phyloP scores from a whole-genome alignment of 2,329 filamentous ascomycete genomes.

The Penicillium sp. region DNA sequence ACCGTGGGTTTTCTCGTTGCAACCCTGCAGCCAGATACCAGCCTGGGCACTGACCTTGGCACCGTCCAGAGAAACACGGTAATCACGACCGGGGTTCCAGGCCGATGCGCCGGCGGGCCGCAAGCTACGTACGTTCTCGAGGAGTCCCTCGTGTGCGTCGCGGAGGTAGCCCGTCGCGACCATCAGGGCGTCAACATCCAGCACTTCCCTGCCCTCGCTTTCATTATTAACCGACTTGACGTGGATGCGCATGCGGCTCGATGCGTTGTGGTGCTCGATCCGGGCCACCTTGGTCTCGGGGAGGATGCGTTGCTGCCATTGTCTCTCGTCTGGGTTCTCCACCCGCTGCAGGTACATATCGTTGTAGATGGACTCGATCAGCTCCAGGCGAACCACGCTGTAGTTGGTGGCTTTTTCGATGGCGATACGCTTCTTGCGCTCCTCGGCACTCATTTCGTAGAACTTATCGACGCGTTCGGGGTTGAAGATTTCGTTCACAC shows the following conservation, averaged over 20 bases:
- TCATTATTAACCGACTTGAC: conserved; percentile 51
- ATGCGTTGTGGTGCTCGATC: conserved; percentile 53
- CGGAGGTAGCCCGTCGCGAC: conserved; percentile 84
- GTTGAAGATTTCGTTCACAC: conserved; percentile 95
- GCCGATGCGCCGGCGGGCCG: conserved; percentile 58
- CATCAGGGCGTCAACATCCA: conserved; percentile 78
- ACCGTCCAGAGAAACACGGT: conserved; percentile 69
- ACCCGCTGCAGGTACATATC: conserved; percentile 83
- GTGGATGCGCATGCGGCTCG: conserved; percentile 57
- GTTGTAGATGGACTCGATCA: conserved; percentile 87
- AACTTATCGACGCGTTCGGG: conserved; percentile 76
- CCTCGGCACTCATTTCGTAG: conserved; percentile 63
- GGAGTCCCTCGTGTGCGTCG: conserved; percentile 73
- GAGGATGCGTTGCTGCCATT: conserved; percentile 81
- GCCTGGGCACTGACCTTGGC: conserved; percentile 68
- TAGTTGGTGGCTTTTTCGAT: conserved; percentile 88
- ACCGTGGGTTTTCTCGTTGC: conserved; percentile 88
- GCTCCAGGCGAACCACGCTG: conserved; percentile 83
- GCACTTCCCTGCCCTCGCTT: conserved; percentile 52
- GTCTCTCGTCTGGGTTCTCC: conserved; percentile 63
- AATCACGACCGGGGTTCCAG: conserved; percentile 73
- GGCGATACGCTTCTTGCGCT: conserved; percentile 61
- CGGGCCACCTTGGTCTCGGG: conserved; percentile 64
- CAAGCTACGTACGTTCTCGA: conserved; percentile 64
- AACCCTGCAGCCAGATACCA: conserved; percentile 90